A percentile compares a stretch with the other conserved stretches of the same genome.
Evolutionary conservation across 2,329 filamentous ascomycete genomes (phyloP).

Genomic region (Verticillium isaacii): DNA sequence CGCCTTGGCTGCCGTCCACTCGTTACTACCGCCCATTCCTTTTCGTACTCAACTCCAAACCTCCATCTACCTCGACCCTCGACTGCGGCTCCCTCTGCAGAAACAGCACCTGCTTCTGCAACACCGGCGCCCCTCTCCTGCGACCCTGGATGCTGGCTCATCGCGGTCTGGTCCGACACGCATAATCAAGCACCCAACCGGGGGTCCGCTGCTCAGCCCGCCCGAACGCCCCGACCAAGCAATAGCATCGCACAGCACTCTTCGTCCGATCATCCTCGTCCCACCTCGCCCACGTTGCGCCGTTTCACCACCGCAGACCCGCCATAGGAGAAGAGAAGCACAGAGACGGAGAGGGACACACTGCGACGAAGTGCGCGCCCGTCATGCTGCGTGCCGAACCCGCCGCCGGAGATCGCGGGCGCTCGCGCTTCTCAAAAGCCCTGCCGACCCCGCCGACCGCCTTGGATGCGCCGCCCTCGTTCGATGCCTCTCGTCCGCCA

Average conservation of each 20-base stretch:
- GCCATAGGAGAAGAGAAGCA: background rate
- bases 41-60: constrained; percentile 3
- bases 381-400: constrained; percentile 3
- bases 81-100: background rate
- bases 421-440: constrained; percentile 55
- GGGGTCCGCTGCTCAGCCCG: background rate
- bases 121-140: constrained; percentile 1
- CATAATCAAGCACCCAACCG: background rate
- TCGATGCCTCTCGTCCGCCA: constrained; percentile 3
- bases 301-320: constrained; percentile 1
- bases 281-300: constrained; percentile 1
- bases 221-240: background rate
- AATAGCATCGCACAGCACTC: background rate
- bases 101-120: background rate
- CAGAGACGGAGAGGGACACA: background rate
- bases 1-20: background rate
- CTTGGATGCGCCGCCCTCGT: background rate
- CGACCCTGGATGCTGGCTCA: constrained; percentile 12
- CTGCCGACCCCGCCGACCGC: constrained; percentile 44
- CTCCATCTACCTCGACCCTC: background rate
- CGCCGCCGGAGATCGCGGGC: background rate
- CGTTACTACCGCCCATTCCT: background rate
- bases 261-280: constrained; percentile 1
- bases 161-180: constrained; percentile 2
- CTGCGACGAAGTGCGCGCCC: background rate